These are phyloP conservation scores for Xerophyta viscosa DNA, from an alignment of 106 monocot species.

Conservation along the genomic window DNA sequence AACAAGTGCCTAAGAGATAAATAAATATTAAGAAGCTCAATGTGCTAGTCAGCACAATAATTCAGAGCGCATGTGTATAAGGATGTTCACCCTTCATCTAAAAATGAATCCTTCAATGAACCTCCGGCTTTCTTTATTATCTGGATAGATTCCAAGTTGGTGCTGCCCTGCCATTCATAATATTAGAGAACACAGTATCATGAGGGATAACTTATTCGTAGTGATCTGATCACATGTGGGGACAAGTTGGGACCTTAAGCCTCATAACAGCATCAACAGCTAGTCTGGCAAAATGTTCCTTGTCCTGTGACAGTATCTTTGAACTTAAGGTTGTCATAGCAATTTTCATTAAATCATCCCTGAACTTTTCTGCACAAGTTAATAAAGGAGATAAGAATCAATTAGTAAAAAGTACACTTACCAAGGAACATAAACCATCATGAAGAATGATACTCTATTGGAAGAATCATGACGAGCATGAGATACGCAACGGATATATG, in stretches of 20 bases:
- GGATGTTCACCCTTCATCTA: constrained; percentile 86
- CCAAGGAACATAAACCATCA: too few relatives aligned
- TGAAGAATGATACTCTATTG: too few relatives aligned
- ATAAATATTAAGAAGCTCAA: neutral
- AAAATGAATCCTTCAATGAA: constrained; percentile 89
- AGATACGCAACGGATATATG: too few relatives aligned
- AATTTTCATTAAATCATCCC: constrained; percentile 86
- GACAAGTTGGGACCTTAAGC: constrained; percentile 57
- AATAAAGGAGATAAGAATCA: too few relatives aligned
- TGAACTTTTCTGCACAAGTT: constrained; percentile 81
- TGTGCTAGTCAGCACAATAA: too few relatives aligned
- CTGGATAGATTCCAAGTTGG: constrained; percentile 67
- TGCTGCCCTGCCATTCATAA: constrained; percentile 2
- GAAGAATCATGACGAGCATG: too few relatives aligned
- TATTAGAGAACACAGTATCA: neutral
- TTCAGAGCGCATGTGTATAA: too few relatives aligned
- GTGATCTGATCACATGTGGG: neutral
- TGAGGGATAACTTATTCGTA: neutral
- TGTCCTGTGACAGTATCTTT: constrained; percentile 95
- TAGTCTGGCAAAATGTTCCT: constrained; percentile 90
- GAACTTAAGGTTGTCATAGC: constrained; percentile 97
- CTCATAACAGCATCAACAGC: constrained; percentile 98
- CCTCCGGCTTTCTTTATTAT: constrained; percentile 96
- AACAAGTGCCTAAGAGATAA: neutral
- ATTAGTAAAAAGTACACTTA: too few relatives aligned